Percentiles rank a stretch among this genome's conserved stretches.
Evolutionary conservation across 2,329 filamentous ascomycete genomes (phyloP).

Genomic region (Botryotinia calthae): DNA sequence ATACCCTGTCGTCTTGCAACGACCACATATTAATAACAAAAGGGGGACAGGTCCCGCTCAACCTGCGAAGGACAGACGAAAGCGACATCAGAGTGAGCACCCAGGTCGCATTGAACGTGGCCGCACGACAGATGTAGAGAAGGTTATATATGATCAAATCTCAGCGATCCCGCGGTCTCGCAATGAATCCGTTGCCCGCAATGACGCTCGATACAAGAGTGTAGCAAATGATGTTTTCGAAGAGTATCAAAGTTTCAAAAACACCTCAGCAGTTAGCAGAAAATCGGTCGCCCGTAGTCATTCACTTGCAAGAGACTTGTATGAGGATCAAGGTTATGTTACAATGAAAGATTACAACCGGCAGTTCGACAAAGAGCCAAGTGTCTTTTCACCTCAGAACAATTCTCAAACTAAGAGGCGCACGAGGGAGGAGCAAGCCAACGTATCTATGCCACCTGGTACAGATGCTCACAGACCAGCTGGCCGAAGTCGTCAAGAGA

Average conservation of each 20-base stretch:
- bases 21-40: background rate
- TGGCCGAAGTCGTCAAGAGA: background rate
- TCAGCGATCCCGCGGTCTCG: background rate
- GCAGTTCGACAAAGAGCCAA: background rate
- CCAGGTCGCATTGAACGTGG: background rate
- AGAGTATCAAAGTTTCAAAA: background rate
- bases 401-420: background rate
- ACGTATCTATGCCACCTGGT: background rate
- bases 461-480: background rate
- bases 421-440: background rate
- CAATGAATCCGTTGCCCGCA: background rate
- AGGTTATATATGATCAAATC: background rate
- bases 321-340: background rate
- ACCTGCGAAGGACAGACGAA: background rate
- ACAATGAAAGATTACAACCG: background rate
- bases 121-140: background rate
- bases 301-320: background rate
- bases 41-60: background rate
- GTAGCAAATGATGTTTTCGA: background rate
- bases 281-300: background rate
- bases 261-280: background rate
- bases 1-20: background rate
- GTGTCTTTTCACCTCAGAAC: background rate
- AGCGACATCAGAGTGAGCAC: constrained; percentile 16
- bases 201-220: background rate